Base-by-base conservation (phyloP, 345 rosid species). In the Hibiscus tridactylites region DNA sequence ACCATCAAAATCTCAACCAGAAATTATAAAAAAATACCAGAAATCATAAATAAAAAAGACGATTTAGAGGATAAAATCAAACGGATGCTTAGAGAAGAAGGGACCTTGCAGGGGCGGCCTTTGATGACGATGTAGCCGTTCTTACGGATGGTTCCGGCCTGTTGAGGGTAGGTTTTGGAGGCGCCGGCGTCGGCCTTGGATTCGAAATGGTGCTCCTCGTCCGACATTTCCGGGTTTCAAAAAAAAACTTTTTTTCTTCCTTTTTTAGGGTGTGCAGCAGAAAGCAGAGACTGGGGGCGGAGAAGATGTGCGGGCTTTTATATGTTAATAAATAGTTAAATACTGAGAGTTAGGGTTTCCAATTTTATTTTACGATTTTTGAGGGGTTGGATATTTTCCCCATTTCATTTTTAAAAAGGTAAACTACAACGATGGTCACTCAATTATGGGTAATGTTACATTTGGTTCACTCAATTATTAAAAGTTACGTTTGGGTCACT, bases 181-280 rank as follows among this genome's bases (percentile, higher is more conserved):
- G 74, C 74, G 16, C 74, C 74, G 37, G 74, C 74, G 44, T 71
- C 73, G 42, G 74, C 65, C 65, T 70, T 70, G 57, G 74, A 71
- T 16, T 71, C 74, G 16, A 71, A 71, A 28, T 71, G 74, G 28
- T 71, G 74, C 11, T 71, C 65, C 26, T 71, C 74, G 74, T 71
- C 74, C 65, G 74, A 71, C 74, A 71, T 71, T 60, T 44, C 37
- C 26, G 53, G 66, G 46, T 44, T 65, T 65, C 63, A 24, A 47
- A 13, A 47, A 46, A 12, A 4, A 15, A 39, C 26, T 44, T 13
- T 26, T 3, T 3, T 13, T 6, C 24, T 21, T 12, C 1, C 11
- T 19, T 19, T n/a, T 53, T 54, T 2, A 6, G 58, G 0, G 35
- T 2, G 33, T 21, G 69, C 24, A 2, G 33, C 17, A 65, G 35